Conservation (phyloP, 257 asterid genomes). For the Fraxinus americana region DNA sequence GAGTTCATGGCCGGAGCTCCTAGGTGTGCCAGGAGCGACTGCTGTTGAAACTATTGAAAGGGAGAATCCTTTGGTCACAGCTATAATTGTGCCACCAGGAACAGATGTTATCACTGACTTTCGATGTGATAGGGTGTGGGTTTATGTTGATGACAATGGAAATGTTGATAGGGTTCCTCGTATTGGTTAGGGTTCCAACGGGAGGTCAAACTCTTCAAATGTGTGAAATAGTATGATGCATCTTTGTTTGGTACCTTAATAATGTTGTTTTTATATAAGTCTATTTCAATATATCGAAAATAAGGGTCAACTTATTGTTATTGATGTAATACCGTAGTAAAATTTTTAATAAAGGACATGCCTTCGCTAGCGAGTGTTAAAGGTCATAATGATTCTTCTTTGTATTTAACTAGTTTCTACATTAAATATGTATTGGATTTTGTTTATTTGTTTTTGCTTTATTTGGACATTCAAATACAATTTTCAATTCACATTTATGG, state of each 20-base stretch:
- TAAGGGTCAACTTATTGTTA: neutral
- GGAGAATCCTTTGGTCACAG: constrained; percentile 22
- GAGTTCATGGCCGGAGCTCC: constrained; percentile 30
- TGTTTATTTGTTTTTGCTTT: no score
- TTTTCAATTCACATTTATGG: no score
- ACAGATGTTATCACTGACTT: constrained; percentile 1
- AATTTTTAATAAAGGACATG: no score
- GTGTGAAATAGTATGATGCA: neutral
- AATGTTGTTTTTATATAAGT: neutral
- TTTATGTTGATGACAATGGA: neutral
- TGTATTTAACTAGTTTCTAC: no score
- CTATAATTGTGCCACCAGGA: neutral
- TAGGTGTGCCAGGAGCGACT: constrained; percentile 18
- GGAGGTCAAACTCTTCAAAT: neutral
- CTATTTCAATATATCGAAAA: neutral
- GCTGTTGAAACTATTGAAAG: constrained; percentile 15
- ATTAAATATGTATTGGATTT: no score
- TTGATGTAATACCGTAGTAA: neutral
- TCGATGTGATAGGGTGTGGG: constrained; percentile 23
- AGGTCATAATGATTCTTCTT: no score
- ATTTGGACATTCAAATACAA: no score
- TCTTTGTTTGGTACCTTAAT: neutral
- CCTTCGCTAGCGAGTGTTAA: neutral
- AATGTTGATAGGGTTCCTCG: constrained; percentile 12
- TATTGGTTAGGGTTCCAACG: constrained; percentile 7